Base-by-base conservation (phyloP, 768 basidiomycete species). In the Hygrophoropsis aurantiaca region DNA sequence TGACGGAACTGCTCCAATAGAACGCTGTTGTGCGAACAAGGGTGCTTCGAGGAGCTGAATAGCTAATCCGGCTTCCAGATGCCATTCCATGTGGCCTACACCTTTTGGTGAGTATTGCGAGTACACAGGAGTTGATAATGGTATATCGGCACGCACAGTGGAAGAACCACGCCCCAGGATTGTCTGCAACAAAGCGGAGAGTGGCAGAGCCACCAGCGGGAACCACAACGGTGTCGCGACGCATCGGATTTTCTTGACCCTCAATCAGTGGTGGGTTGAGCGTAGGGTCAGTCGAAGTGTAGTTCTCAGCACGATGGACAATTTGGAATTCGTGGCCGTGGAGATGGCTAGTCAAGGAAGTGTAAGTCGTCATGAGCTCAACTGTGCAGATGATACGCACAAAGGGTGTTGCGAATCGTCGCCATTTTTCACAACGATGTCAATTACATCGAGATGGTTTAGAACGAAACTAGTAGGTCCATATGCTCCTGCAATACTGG, bases 241-340 rank as follows among this genome's bases (percentile, higher is more conserved):
- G 80, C 54, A 90, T 79, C 3, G 91, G 91, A 68, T 94, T 95
- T 1, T 68, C 62, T 55, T 87, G 84, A 20, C 77, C 81, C 65
- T 88, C 85, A n/a, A 72, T 68, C 44, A 87, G 70, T 0, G 85
- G 81, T 10, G 88, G 89, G 68, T 92, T 92, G 34, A 90, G 73
- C 5, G 66, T 55, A 0, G 85, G 78, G 64, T 94, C 87, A 57
- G 75, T 66, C 0, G 83, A 84, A 0, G 82, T 84, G 57, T 83
- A 88, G 65, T 92, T 80, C 50, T 73, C 58, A 9, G 81, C 74
- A 49, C 86, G 81, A 51, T 78, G 75, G 6, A 92, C 81, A 54
- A 94, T 74, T 71, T 85, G 82, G 69, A 82, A 77, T 59, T 87
- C 86, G 70, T 92, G 90, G 0, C 91, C 90, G 69, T 92, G 90